Conservation (phyloP, 129 eudicot genomes). For the Artemisia annua region DNA sequence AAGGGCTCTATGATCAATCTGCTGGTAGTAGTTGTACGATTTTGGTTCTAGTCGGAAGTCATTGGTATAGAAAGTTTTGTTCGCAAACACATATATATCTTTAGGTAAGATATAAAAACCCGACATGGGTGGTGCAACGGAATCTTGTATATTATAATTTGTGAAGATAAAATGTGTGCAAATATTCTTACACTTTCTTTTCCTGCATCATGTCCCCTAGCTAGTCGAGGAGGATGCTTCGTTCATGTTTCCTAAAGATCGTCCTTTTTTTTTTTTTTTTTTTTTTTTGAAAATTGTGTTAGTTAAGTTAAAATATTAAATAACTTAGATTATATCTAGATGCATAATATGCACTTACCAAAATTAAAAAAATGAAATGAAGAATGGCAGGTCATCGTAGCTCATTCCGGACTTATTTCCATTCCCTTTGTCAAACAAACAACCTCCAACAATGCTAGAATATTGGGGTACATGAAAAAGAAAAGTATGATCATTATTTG, state of each 20-base stretch:
- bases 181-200: slow-evolving; percentile 29
- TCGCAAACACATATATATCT: not conserved
- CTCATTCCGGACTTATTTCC: no score
- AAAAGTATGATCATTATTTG: no score
- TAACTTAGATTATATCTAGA: no score
- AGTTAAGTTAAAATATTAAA: no score
- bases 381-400: no score
- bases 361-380: no score
- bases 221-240: slow-evolving; percentile 30
- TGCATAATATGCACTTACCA: no score
- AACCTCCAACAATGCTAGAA: no score
- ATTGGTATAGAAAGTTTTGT: slow-evolving; percentile 30
- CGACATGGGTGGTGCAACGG: not conserved
- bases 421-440: no score
- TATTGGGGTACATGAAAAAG: no score
- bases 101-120: not conserved
- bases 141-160: not conserved
- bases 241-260: slow-evolving; percentile 38
- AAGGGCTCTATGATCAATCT: slow-evolving; percentile 16
- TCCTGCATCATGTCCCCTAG: slow-evolving; percentile 25
- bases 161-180: not conserved
- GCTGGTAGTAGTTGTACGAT: slow-evolving; percentile 26
- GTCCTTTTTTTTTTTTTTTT: no score
- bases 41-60: slow-evolving; percentile 29
- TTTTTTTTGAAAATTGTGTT: no score